Evolutionary conservation across 2,329 filamentous ascomycete genomes (phyloP).

Genomic region (Mycogone perniciosa): DNA sequence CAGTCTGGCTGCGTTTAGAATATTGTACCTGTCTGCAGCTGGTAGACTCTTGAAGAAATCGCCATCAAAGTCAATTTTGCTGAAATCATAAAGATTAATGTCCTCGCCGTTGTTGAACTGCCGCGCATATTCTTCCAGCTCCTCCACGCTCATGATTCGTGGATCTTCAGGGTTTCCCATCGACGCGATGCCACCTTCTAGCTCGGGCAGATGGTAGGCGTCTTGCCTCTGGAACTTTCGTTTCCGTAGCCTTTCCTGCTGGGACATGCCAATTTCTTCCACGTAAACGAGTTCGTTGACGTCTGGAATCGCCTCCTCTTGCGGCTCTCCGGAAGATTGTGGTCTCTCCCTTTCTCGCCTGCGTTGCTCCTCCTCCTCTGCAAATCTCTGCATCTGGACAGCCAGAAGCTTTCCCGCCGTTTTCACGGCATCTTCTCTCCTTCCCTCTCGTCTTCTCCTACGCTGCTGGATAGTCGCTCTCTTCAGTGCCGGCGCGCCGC

Average conservation of each 20-base stretch:
- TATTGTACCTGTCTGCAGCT: slow-evolving; percentile 89
- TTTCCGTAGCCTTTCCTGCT: slow-evolving; percentile 65
- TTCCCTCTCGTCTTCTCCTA: slow-evolving; percentile 74
- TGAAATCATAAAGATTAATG: slow-evolving; percentile 89
- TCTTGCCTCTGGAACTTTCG: slow-evolving; percentile 86
- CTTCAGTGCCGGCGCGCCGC: slow-evolving; percentile 85
- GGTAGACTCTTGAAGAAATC: slow-evolving; percentile 92
- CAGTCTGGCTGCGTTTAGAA: slow-evolving; percentile 86
- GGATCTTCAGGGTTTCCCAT: slow-evolving; percentile 92
- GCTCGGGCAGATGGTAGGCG: slow-evolving; percentile 86
- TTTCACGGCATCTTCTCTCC: slow-evolving; percentile 83
- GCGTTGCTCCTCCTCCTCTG: slow-evolving; percentile 74
- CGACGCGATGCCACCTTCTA: slow-evolving; percentile 69
- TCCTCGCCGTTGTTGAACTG: slow-evolving; percentile 93
- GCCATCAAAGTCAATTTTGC: slow-evolving; percentile 96
- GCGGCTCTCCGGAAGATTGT: slow-evolving; percentile 29
- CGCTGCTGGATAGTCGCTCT: slow-evolving; percentile 79
- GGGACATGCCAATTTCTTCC: slow-evolving; percentile 78
- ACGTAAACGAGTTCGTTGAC: slow-evolving; percentile 73
- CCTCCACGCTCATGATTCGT: slow-evolving; percentile 91
- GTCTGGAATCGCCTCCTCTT: slow-evolving; percentile 56
- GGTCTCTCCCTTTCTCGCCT: slow-evolving; percentile 41
- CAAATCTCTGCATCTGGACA: slow-evolving; percentile 85
- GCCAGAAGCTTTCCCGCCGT: slow-evolving; percentile 90
- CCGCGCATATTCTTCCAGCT: slow-evolving; percentile 86